Percentiles rank a stretch among this genome's conserved stretches.
phyloP scores from a whole-genome alignment of 352 stramenopile genomes.

The Albugo candida region DNA sequence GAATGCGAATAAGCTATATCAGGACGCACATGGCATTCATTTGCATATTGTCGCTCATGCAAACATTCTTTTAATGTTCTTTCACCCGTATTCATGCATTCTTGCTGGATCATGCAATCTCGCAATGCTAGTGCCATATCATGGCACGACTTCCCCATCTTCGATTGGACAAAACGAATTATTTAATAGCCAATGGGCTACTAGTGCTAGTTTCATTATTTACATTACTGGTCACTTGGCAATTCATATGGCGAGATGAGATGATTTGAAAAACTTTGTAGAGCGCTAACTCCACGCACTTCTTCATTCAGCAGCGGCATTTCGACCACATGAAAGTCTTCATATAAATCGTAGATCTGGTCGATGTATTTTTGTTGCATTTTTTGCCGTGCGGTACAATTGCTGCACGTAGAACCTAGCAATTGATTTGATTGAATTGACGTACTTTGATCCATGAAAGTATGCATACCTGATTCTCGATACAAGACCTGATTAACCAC shows the following conservation, averaged over 20 bases:
- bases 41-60: slow-evolving; percentile 28
- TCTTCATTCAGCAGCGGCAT: slow-evolving; percentile 98
- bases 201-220: no score
- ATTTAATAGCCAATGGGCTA: no score
- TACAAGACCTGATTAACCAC: slow-evolving; percentile 99
- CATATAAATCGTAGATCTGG: slow-evolving; percentile 99
- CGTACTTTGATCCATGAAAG: no score
- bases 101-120: slow-evolving; percentile 56
- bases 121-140: slow-evolving; percentile 65
- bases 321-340: slow-evolving; percentile 98
- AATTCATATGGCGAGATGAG: slow-evolving; percentile 89
- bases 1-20: not conserved
- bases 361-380: slow-evolving; percentile 99
- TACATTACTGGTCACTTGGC: no score
- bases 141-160: slow-evolving; percentile 65
- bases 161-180: no score
- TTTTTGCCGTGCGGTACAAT: slow-evolving; percentile 91
- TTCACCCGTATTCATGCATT: slow-evolving; percentile 61
- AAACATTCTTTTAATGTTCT: slow-evolving; percentile 63
- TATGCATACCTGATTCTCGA: no score
- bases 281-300: slow-evolving; percentile 88
- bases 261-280: slow-evolving; percentile 87
- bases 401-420: slow-evolving; percentile 63
- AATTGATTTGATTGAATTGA: no score
- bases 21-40: slow-evolving; percentile 44